These are phyloP conservation scores for Vigna angularis DNA, from an alignment of 306 rosid species.

Conservation along the genomic window DNA sequence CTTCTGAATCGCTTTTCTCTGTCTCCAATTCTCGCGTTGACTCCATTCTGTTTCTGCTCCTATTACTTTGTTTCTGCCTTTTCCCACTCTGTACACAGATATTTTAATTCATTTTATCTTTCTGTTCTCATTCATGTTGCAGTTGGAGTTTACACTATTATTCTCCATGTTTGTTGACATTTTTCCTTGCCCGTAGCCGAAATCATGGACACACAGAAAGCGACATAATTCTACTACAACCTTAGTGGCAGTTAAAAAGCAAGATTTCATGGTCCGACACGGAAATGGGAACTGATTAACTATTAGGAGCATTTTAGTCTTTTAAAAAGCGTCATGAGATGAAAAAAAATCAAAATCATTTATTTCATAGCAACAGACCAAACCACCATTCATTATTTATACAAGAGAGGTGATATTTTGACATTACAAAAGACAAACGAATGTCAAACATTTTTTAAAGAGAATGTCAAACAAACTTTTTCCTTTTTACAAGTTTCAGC, in stretches of 20 bases:
- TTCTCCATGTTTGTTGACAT: conserved; percentile 26
- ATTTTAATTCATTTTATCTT: no score
- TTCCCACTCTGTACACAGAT: background rate
- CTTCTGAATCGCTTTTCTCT: background rate
- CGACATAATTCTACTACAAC: background rate
- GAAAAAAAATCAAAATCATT: no score
- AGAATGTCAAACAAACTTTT: no score
- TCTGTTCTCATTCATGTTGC: background rate
- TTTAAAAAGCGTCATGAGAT: no score
- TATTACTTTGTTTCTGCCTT: conserved; percentile 12
- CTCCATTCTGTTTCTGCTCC: conserved; percentile 32
- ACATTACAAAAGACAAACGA: no score
- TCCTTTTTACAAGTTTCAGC: no score
- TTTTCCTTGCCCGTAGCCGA: background rate
- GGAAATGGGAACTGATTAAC: no score
- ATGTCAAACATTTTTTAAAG: no score
- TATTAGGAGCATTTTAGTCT: no score
- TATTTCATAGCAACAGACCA: no score
- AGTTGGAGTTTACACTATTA: background rate
- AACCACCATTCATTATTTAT: no score
- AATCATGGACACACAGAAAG: conserved; percentile 19
- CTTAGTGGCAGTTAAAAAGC: background rate
- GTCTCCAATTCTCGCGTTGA: background rate
- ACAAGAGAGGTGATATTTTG: no score
- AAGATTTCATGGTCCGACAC: background rate